Percentiles rank a stretch among this genome's conserved stretches.
phyloP scores from a whole-genome alignment of 345 rosid genomes.

The Turnera subulata region DNA sequence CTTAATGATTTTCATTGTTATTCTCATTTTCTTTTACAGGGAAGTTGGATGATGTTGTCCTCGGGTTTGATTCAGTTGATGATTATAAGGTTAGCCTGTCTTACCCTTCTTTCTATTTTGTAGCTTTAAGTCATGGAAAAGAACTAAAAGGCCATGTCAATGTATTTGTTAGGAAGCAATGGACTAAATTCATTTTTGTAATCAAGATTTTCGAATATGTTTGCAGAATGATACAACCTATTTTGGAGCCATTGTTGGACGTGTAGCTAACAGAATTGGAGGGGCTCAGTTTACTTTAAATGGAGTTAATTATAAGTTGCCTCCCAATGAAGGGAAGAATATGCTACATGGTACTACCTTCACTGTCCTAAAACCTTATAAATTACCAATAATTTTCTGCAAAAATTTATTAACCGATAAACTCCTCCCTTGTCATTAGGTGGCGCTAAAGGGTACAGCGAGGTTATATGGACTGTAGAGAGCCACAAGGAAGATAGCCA shows the following conservation, averaged over 20 bases:
- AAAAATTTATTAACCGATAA: too few species aligned
- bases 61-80: constrained; percentile 42
- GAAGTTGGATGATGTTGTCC: constrained; percentile 47
- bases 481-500: constrained; percentile 36
- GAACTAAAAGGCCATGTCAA: too few species aligned
- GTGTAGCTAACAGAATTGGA: constrained; percentile 30
- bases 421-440: constrained; percentile 33
- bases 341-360: constrained; percentile 17
- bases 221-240: constrained; percentile 24
- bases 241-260: constrained; percentile 30
- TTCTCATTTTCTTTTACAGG: constrained; percentile 24
- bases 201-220: background rate
- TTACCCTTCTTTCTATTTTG: background rate
- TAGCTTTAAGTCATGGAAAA: too few species aligned
- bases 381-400: background rate
- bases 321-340: constrained; percentile 19
- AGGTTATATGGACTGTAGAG: constrained; percentile 59
- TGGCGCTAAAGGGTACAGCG: constrained; percentile 62
- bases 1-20: background rate
- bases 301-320: constrained; percentile 19
- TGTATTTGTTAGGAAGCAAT: background rate
- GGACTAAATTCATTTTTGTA: background rate
- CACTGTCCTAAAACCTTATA: background rate
- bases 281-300: constrained; percentile 16
- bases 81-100: constrained; percentile 38